Evolutionary conservation across 306 rosid species (phyloP), one percentile per base, ranked within the genome.

Genomic region (Dalbergia oliveri): DNA sequence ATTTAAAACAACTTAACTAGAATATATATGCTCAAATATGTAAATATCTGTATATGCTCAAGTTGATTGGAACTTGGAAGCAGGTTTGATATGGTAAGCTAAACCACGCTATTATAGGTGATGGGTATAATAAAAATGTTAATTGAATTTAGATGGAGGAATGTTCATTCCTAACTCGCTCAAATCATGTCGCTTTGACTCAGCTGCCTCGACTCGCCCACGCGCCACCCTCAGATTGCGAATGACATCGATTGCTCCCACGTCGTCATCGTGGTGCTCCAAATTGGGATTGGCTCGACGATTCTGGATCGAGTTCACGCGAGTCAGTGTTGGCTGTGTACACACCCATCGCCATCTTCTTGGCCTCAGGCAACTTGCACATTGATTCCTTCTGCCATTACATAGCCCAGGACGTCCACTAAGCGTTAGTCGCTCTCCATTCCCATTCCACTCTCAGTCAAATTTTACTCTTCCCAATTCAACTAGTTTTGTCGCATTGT

Each of bases 391-490:
- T 93, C 81, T 97, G 90, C 51, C 89, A 82, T 49, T 93, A 89
- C 79, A 79, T 93, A 81, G 88, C 93, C 4, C 99, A 96, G 71
- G 99, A 96, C 63, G 80, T 86, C 72, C 93, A 91, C 87, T 96
- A 79, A 58, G 98, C 99, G 98, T 96, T 50, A 87, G 97, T 89
- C 35, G 65, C 34, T 2, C 53, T 47, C 3, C 31, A 26, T 26
- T 26, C 31, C 31, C 31, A 26, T 2, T 26, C 31, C 31, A 26
- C 31, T 1, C 31, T 26, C 31, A 26, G 31, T 47, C 14, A 10
- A 13, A 47, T 47, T 47, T n/a, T 47, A 43, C 14, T 47, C 5
- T 47, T 47, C 10, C 53, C 53, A 11, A 11, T 47, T 13, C 14
- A 47, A 47, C 49, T 47, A 47, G 10, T 47, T 26, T 47, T 47